phyloP scores from a whole-genome alignment of 2,329 filamentous ascomycete species.

The Diaporthe sp. region DNA sequence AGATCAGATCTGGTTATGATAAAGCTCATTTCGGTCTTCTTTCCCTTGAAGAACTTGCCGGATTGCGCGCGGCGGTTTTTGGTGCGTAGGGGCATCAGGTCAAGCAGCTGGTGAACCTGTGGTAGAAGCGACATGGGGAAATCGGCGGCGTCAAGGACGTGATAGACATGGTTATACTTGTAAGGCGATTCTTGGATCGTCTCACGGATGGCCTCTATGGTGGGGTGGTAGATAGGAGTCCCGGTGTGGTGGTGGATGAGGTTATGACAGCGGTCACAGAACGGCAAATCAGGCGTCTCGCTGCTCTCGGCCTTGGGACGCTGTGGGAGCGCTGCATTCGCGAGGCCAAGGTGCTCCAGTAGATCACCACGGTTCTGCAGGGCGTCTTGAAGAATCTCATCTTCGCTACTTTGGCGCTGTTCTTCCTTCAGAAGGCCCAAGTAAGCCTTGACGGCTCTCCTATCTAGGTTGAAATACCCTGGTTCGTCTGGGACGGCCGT shows the following conservation, averaged over 20 bases:
- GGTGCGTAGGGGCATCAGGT: conserved; percentile 80
- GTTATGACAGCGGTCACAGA: conserved; percentile 91
- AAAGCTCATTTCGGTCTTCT: conserved; percentile 85
- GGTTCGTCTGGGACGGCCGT: conserved; percentile 63
- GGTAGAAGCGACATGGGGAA: conserved; percentile 95
- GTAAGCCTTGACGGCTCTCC: conserved; percentile 66
- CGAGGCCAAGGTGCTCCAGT: conserved; percentile 61
- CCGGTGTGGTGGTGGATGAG: conserved; percentile 82
- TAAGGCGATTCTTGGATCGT: conserved; percentile 91
- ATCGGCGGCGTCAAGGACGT: conserved; percentile 94
- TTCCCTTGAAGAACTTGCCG: conserved; percentile 74
- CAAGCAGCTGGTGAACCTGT: conserved; percentile 77
- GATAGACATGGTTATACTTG: conserved; percentile 94
- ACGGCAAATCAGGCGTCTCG: conserved; percentile 59
- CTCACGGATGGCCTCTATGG: conserved; percentile 82
- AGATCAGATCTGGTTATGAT: conserved; percentile 92
- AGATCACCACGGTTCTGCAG: conserved; percentile 59
- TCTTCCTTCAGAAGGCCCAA: conserved; percentile 52
- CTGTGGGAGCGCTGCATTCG: conserved; percentile 49
- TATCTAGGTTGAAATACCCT: conserved; percentile 69
- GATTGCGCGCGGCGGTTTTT: conserved; percentile 82
- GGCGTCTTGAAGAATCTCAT: conserved; percentile 61
- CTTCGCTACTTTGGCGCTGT: conserved; percentile 52
- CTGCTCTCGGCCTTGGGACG: background rate
- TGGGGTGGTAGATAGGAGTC: conserved; percentile 82